Base-by-base conservation (phyloP, 257 asterid species). In the Mentha longifolia region DNA sequence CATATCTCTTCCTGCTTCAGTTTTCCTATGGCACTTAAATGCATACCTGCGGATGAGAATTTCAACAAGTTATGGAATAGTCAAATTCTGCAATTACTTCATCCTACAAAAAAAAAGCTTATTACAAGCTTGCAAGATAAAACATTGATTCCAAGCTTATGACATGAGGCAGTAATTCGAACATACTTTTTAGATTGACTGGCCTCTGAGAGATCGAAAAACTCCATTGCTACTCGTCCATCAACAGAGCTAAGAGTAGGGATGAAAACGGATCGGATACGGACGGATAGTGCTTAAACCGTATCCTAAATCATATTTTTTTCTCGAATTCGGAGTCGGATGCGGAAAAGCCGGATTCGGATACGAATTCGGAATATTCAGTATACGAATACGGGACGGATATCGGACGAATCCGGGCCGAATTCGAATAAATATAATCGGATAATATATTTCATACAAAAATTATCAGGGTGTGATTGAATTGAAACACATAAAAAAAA, bases 221-320 rank as follows among this genome's bases (percentile, higher is more conserved):
- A 92, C 74, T 89, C 97, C 97, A 89, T 92, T 42, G 96, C 96
- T 35, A 92, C 95, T 31, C 98, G 84, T 19, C 96, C 96, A 81
- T 92, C 96, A 54, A 92, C 94, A 52, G 98, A 92, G 78, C 96
- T n/a, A n/a, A n/a, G n/a, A n/a, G n/a, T n/a, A n/a, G n/a, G n/a
- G n/a, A n/a, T n/a, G n/a, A n/a, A n/a, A n/a, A n/a, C n/a, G n/a
- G n/a, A n/a, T n/a, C n/a, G n/a, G n/a, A n/a, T n/a, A n/a, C n/a
- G n/a, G n/a, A n/a, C n/a, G n/a, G n/a, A n/a, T n/a, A n/a, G n/a
- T n/a, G n/a, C n/a, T n/a, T n/a, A n/a, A n/a, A n/a, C n/a, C n/a
- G n/a, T n/a, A n/a, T n/a, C n/a, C n/a, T n/a, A n/a, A n/a, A n/a
- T n/a, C n/a, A n/a, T n/a, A n/a, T n/a, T n/a, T n/a, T n/a, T n/a